Evolutionary conservation across 2,329 filamentous ascomycete species (phyloP).

Genomic region (Geoglossum cookeanum): DNA sequence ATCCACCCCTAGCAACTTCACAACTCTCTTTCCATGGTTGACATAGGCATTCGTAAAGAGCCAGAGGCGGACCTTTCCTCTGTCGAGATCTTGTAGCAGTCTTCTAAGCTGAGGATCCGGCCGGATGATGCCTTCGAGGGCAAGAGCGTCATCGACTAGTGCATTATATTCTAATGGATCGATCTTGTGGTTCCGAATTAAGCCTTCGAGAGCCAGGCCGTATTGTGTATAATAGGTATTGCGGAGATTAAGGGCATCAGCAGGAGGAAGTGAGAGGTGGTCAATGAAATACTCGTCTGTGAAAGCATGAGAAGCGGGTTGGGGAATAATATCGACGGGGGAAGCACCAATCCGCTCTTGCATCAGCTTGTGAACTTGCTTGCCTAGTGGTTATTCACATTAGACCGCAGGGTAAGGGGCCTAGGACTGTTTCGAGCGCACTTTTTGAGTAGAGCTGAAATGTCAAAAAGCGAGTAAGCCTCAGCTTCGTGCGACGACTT

Average conservation of each 20-base stretch:
- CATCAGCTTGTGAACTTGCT: constrained; percentile 79
- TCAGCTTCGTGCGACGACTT: neutral
- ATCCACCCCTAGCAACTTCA: constrained; percentile 61
- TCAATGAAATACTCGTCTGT: constrained; percentile 36
- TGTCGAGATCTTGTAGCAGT: constrained; percentile 68
- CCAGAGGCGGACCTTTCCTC: constrained; percentile 69
- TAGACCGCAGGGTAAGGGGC: neutral
- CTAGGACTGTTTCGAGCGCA: constrained; percentile 22
- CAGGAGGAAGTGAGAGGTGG: constrained; percentile 52
- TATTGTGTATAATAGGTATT: constrained; percentile 89
- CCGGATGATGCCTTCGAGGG: constrained; percentile 66
- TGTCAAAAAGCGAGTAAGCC: constrained; percentile 3
- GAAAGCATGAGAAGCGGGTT: neutral
- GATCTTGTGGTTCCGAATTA: constrained; percentile 86
- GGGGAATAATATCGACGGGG: neutral
- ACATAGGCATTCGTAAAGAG: constrained; percentile 93
- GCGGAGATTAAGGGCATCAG: constrained; percentile 75
- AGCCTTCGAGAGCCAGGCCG: constrained; percentile 87
- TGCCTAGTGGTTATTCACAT: constrained; percentile 26
- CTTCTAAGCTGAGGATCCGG: constrained; percentile 55
- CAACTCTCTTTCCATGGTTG: constrained; percentile 67
- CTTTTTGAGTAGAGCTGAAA: constrained; percentile 63
- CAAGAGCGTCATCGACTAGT: constrained; percentile 86
- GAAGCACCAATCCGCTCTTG: constrained; percentile 47
- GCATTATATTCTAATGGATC: constrained; percentile 87